These are phyloP conservation scores for Pleurotus salmoneostramineus DNA, from an alignment of 768 basidiomycete genomes.

Conservation along the genomic window DNA sequence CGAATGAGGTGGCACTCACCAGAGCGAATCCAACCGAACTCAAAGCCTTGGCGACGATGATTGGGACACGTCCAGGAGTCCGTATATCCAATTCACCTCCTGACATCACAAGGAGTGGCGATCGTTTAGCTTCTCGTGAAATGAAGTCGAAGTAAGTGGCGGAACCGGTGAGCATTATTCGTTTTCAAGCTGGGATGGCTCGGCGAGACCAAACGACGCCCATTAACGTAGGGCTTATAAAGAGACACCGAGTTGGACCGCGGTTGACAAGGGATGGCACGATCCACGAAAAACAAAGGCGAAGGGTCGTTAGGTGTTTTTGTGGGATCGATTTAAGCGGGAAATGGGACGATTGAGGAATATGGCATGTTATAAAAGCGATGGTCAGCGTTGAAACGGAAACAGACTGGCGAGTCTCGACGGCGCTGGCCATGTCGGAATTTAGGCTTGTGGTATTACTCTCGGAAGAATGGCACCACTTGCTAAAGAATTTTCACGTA, in stretches of 20 bases:
- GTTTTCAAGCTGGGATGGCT: background rate
- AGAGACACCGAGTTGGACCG: background rate
- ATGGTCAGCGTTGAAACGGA: constrained; percentile 13
- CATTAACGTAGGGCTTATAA: background rate
- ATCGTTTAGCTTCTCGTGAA: background rate
- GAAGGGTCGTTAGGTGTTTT: background rate
- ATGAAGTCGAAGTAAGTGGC: background rate
- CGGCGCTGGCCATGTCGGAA: constrained; percentile 1
- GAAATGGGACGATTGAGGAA: constrained; percentile 5
- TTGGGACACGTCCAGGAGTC: constrained; percentile 12
- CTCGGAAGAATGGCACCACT: constrained; percentile 33
- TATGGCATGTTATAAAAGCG: constrained; percentile 1
- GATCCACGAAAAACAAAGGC: background rate
- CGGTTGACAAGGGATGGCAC: background rate
- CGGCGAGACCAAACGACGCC: background rate
- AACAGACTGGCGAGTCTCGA: constrained; percentile 18
- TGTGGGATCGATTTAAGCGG: background rate
- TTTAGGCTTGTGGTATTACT: constrained; percentile 8
- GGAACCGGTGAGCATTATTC: background rate
- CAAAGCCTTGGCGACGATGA: constrained; percentile 19
- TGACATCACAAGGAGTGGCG: background rate
- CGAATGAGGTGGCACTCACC: constrained; percentile 21
- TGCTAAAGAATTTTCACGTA: constrained; percentile 27
- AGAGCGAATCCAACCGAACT: constrained; percentile 30
- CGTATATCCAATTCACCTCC: background rate